Percentiles rank a stretch among this genome's conserved stretches.
Evolutionary conservation across 1,284 basidiomycete species (phyloP).

Genomic region (Golubevia sp.): DNA sequence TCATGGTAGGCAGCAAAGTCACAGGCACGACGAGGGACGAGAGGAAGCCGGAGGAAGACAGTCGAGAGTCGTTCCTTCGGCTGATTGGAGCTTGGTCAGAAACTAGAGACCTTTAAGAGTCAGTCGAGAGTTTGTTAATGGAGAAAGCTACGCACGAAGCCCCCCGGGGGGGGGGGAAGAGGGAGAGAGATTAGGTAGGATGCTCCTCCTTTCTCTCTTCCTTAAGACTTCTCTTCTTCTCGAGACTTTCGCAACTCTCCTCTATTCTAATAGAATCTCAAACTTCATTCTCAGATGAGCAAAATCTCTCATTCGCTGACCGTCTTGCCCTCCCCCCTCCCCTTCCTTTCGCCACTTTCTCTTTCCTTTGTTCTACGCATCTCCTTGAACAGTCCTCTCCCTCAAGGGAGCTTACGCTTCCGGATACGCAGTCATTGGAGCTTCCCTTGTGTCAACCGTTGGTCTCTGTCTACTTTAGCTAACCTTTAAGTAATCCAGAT

Average conservation of each 20-base stretch:
- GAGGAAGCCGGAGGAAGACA: too few relatives aligned
- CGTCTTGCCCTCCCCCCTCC: not conserved
- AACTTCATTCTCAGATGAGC: too few relatives aligned
- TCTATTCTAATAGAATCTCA: not conserved
- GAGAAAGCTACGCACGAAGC: too few relatives aligned
- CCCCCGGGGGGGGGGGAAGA: too few relatives aligned
- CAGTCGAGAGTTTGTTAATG: too few relatives aligned
- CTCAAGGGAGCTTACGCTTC: constrained; percentile 44
- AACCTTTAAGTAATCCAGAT: not conserved
- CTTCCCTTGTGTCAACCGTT: constrained; percentile 30
- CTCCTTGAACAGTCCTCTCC: constrained; percentile 19
- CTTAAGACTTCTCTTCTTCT: not conserved
- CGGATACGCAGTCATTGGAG: constrained; percentile 47
- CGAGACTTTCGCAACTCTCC: not conserved
- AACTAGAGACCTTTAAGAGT: too few relatives aligned
- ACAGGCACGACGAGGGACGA: too few relatives aligned
- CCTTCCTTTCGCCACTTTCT: not conserved
- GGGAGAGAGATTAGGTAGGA: too few relatives aligned
- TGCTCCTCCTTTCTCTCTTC: not conserved
- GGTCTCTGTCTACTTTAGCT: constrained; percentile 33
- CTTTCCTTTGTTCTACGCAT: not conserved
- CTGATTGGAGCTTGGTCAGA: too few relatives aligned
- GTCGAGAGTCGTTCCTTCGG: too few relatives aligned
- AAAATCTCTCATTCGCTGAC: not conserved
- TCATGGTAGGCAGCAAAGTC: too few relatives aligned